Percentiles rank a stretch among this genome's conserved stretches.
These are phyloP conservation scores for Aureobasidium melanogenum DNA, from an alignment of 2,329 filamentous ascomycete genomes.

Conservation along the genomic window DNA sequence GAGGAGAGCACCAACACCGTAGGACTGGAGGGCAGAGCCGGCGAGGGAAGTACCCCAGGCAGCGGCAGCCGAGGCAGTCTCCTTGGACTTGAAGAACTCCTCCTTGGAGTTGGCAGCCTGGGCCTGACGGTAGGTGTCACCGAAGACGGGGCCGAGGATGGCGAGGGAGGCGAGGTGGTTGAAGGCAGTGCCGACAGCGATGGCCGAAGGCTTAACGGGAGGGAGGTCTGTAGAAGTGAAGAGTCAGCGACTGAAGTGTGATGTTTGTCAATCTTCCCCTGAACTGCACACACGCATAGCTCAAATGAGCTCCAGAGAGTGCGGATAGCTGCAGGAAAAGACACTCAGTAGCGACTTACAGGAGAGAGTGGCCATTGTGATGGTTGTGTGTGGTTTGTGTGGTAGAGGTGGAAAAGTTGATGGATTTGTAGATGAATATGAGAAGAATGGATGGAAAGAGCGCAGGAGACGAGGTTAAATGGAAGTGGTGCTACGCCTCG, in stretches of 20 bases:
- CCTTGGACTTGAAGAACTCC: constrained; percentile 90
- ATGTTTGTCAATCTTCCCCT: background rate
- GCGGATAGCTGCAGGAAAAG: background rate
- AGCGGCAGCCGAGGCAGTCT: constrained; percentile 76
- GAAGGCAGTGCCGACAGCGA: constrained; percentile 92
- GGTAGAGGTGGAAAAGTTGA: background rate
- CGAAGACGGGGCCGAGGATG: constrained; percentile 81
- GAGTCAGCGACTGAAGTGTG: constrained; percentile 13
- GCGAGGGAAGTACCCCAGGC: constrained; percentile 85
- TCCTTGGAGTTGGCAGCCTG: constrained; percentile 90
- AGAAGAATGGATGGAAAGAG: constrained; percentile 5
- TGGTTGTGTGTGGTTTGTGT: constrained; percentile 15
- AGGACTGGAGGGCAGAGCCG: constrained; percentile 63
- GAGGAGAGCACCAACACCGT: constrained; percentile 39
- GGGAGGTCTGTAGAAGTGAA: constrained; percentile 48
- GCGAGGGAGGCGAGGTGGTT: constrained; percentile 87
- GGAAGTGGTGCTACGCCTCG: constrained; percentile 7
- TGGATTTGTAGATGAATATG: constrained; percentile 9
- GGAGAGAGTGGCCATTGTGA: constrained; percentile 47
- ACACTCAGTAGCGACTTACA: constrained; percentile 37
- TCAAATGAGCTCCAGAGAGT: background rate
- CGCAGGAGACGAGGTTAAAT: constrained; percentile 12
- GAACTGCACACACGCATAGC: background rate
- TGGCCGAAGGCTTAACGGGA: constrained; percentile 93
- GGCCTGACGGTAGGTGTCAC: constrained; percentile 87